These are phyloP conservation scores for Hericium erinaceus DNA, from an alignment of 768 basidiomycete genomes.

Conservation along the genomic window DNA sequence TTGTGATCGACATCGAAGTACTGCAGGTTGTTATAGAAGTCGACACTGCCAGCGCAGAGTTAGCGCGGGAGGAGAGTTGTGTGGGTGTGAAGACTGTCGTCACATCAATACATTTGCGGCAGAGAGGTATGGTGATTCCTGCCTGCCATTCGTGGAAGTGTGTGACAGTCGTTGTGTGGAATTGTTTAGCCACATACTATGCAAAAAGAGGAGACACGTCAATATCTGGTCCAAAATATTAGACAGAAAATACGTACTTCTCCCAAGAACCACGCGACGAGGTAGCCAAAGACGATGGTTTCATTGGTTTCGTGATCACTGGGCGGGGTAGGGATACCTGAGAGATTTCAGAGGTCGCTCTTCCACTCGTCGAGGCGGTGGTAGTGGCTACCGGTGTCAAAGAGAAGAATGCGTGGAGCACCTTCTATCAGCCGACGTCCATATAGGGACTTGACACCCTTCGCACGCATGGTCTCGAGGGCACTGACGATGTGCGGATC, in stretches of 20 bases:
- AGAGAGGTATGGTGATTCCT: constrained; percentile 88
- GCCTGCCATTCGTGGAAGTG: constrained; percentile 99
- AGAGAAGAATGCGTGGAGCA: constrained; percentile 87
- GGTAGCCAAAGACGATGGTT: constrained; percentile 93
- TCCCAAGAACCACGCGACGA: constrained; percentile 99
- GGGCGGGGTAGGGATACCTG: constrained; percentile 93
- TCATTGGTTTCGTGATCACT: constrained; percentile 98
- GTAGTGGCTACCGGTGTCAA: constrained; percentile 87
- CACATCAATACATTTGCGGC: constrained; percentile 93
- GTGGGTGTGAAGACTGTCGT: constrained; percentile 99
- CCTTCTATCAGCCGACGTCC: constrained; percentile 99
- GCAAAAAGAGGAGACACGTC: constrained; percentile 3
- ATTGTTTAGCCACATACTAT: constrained; percentile 76
- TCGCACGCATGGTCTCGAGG: constrained; percentile 74
- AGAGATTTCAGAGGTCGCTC: constrained; percentile 94
- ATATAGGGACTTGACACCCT: constrained; percentile 87
- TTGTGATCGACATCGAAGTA: constrained; percentile 99
- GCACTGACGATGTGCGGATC: constrained; percentile 71
- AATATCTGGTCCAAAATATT: neutral
- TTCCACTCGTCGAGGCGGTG: constrained; percentile 96
- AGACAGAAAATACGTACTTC: constrained; percentile 49
- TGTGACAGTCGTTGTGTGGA: constrained; percentile 83
- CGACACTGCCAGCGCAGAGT: constrained; percentile 95
- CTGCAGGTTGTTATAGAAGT: constrained; percentile 99
- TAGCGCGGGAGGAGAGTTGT: constrained; percentile 98